Base-by-base conservation (phyloP, 768 basidiomycete species). In the Russula earlei region DNA sequence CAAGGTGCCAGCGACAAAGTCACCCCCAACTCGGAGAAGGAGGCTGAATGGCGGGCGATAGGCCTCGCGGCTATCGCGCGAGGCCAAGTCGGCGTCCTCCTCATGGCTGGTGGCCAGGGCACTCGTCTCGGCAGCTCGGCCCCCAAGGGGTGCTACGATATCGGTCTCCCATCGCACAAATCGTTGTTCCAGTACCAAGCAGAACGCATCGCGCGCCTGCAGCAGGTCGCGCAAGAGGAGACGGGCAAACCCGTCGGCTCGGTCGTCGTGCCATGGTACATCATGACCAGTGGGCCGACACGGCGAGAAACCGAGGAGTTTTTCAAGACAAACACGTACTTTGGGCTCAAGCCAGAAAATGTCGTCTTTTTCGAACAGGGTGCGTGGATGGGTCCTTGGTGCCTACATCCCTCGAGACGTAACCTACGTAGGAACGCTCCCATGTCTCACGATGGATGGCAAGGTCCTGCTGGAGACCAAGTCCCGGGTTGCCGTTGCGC, bases 261-360 rank as follows among this genome's bases (percentile, higher is more conserved):
- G 1, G 87, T 91, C 51, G 69, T 81, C 50, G 82, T 98, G 54
- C 90, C 91, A 36, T 98, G 96, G 96, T 98, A 97, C 73, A 83
- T 99, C 66, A 99, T 99, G 96, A 98, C 95, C 54, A 93, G 90
- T 67, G 94, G 94, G 22, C 96, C 95, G 37, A 99, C 96, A 34
- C 82, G 92, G 62, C 75, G 71, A 38, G 87, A 85, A 34, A 98
- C 96, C 22, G 88, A 91, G 69, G 73, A 72, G 25, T 98, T 86
- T 77, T 97, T 98, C 72, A 73, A 72, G 59, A 74, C 79, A 58
- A 78, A 92, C 71, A 68, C 70, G 3, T 88, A 78, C 73, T 99
- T 97, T 67, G 94, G 95, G 4, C 77, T 99, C 58, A 67, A 83
- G 49, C 66, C 81, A 55, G 75, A 82, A 59, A 85, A 96, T 64